Base-by-base conservation (phyloP, 768 basidiomycete species). In the Suillus ampliporus region DNA sequence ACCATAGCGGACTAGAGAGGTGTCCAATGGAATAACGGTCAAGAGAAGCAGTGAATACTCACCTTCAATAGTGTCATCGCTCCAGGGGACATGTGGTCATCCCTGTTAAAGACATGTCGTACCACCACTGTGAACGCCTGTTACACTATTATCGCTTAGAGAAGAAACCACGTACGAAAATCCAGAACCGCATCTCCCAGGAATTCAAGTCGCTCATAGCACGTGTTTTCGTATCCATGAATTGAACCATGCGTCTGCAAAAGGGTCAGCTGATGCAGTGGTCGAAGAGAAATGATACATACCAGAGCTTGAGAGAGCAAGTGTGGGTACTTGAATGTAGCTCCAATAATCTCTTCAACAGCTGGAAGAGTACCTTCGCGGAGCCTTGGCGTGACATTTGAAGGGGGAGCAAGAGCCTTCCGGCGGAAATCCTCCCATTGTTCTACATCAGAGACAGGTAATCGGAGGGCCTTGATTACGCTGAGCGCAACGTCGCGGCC, bases 171-270 rank as follows among this genome's bases (percentile, higher is more conserved):
- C 91, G 60, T 69, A 94, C 93, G 75, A 62, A 92, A 90, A 73
- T 95, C 94, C 28, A 95, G 82, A 57, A 95, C 85, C 1, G 91
- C 91, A 76, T 95, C 94, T 14, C 94, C 94, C 44, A 94, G 80
- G 71, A 94, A 95, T 72, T 94, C 92, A 40, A 95, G 81, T 61
- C 90, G 81, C 68, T 93, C 90, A 69, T 91, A 90, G 19, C 84
- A 84, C 15, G 81, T 84, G 41, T 81, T 77, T 61, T 88, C 84
- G 61, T 78, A 80, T 4, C 82, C 83, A 64, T 84, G 82, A 38
- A 84, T 77, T 0, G 89, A 89, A 3, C 84, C 77, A 71, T 92
- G 92, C 1, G 89, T 89, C 92, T 94, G 67, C 57, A 44, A 53
- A 43, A 37, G 19, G 28, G n/a, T 72, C 47, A 75, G 52, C 26